Conservation (phyloP, 176 grass and related monocot species). For the Carex cristatella region DNA sequence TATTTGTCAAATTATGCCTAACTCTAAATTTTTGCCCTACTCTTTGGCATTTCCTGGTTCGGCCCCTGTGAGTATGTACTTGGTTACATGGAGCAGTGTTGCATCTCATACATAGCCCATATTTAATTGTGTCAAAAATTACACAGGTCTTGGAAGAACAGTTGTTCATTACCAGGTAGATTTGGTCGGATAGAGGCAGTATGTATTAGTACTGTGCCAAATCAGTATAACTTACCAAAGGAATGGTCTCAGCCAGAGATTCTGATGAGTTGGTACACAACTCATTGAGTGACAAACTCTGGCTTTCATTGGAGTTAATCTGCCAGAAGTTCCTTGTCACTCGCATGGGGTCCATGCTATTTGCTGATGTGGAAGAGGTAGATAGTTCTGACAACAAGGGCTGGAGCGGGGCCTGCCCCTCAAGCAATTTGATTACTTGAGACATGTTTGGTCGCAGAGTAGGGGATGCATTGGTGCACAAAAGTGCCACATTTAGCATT, state of each 20-base stretch:
- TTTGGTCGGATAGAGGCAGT: neutral
- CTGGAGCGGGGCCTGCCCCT: conserved; percentile 51
- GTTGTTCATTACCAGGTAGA: neutral
- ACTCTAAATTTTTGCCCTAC: no score
- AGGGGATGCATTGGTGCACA: conserved; percentile 73
- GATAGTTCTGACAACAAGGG: conserved; percentile 47
- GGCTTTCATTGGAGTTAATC: conserved; percentile 33
- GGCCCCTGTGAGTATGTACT: no score
- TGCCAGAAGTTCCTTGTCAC: conserved; percentile 65
- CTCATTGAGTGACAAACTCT: conserved; percentile 34
- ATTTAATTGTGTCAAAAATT: neutral
- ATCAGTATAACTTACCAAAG: neutral
- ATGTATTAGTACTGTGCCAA: neutral
- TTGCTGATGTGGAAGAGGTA: conserved; percentile 27
- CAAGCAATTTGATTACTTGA: conserved; percentile 73
- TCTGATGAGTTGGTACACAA: conserved; percentile 27
- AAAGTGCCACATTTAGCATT: conserved; percentile 67
- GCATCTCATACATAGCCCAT: neutral
- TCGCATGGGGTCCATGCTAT: conserved; percentile 29
- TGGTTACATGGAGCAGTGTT: neutral
- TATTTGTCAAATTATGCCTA: no score
- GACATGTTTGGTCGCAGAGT: conserved; percentile 86
- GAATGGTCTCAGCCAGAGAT: conserved; percentile 14
- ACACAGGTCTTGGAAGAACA: neutral
- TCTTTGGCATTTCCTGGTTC: no score